These are phyloP conservation scores for Fragaria vesca DNA, from an alignment of 306 rosid genomes.

Conservation along the genomic window DNA sequence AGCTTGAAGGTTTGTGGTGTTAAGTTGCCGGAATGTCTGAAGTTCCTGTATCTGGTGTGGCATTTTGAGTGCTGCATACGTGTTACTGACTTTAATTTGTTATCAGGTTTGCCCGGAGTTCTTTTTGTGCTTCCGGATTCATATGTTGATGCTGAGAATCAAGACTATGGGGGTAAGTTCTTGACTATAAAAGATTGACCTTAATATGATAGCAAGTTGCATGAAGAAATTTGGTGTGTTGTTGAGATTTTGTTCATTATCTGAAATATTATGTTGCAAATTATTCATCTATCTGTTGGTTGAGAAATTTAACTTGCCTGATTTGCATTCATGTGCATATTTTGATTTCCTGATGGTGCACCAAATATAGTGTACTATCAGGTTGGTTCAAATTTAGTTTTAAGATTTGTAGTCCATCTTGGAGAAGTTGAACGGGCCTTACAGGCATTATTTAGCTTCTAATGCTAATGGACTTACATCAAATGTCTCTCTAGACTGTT, in stretches of 20 bases:
- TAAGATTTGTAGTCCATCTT: slow-evolving; percentile 23
- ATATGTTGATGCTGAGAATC: slow-evolving; percentile 81
- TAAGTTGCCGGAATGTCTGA: background rate
- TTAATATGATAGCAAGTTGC: background rate
- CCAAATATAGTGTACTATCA: background rate
- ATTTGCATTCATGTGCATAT: background rate
- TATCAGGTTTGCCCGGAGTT: slow-evolving; percentile 75
- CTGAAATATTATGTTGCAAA: background rate
- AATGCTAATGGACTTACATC: slow-evolving; percentile 40
- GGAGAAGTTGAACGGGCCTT: slow-evolving; percentile 36
- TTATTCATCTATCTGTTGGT: background rate
- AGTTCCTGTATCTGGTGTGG: background rate
- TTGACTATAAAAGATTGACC: background rate
- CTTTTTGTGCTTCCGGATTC: slow-evolving; percentile 90
- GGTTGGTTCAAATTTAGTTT: background rate
- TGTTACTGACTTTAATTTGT: background rate
- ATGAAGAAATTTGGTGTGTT: background rate
- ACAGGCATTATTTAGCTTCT: slow-evolving; percentile 23
- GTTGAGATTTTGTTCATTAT: background rate
- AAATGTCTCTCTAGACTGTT: slow-evolving; percentile 49
- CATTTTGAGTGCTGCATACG: background rate
- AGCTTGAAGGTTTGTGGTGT: slow-evolving; percentile 65
- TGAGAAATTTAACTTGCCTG: background rate
- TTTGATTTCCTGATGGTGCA: background rate
- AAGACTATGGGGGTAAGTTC: slow-evolving; percentile 86